These are phyloP conservation scores for Erysimum cheiri DNA, from an alignment of 441 rosid genomes.

Conservation along the genomic window DNA sequence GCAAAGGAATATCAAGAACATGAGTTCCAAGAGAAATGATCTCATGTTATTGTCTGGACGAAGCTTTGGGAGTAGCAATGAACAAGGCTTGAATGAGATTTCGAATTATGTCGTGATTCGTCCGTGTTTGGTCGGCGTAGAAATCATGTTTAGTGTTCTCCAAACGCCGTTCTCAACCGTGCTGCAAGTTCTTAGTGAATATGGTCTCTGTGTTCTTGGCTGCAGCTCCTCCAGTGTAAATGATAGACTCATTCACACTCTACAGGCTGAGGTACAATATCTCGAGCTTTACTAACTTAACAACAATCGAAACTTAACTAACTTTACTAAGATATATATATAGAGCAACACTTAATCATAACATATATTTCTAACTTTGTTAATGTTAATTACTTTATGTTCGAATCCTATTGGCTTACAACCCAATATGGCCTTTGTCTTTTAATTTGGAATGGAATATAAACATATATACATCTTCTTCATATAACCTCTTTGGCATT, in stretches of 20 bases:
- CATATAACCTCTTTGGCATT: neutral
- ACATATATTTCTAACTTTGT: neutral
- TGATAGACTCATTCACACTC: conserved; percentile 23
- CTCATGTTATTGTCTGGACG: conserved; percentile 42
- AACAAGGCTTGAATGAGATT: conserved; percentile 20
- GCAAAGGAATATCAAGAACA: conserved; percentile 51
- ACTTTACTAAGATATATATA: neutral
- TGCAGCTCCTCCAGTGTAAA: conserved; percentile 16
- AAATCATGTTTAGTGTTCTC: conserved; percentile 48
- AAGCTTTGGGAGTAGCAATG: conserved; percentile 29
- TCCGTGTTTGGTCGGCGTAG: conserved; percentile 57
- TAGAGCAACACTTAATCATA: neutral
- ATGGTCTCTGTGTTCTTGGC: conserved; percentile 21
- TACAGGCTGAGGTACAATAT: conserved; percentile 30
- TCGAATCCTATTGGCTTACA: conserved; percentile 8
- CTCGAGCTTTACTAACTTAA: conserved; percentile 18
- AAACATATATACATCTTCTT: neutral
- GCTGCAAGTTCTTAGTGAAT: conserved; percentile 19
- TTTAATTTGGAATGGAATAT: conserved; percentile 1
- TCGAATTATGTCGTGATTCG: conserved; percentile 38
- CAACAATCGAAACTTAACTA: neutral
- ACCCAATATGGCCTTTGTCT: neutral
- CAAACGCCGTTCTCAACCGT: conserved; percentile 41
- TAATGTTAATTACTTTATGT: neutral
- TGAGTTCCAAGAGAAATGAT: conserved; percentile 53